Evolutionary conservation across 2,329 filamentous ascomycete genomes (phyloP), one percentile per base, ranked within the genome.

Genomic region (Pseudonectria foliicola): DNA sequence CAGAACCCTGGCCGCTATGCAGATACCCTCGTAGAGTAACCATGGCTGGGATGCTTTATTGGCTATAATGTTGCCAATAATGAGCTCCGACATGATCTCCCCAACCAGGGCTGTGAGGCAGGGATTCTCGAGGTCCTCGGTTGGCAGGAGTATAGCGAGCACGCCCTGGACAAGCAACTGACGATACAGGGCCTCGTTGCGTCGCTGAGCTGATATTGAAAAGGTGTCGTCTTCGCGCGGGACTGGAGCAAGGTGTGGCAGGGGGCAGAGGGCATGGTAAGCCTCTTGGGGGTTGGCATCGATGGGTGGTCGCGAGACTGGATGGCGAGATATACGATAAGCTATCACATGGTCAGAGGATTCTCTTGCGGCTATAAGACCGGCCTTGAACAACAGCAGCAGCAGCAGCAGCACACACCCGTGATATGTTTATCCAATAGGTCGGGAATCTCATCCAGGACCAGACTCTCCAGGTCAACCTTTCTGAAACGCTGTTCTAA

Each of bases 71-170:
- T 86, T 88, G 43, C 86, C 86, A 45, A 98, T 70, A 43, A 96
- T 85, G 57, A 94, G 79, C 61, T 95, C 88, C 6, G 88, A 85
- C 42, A 96, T 71, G 45, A 96, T 84, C 61, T 95, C 87, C 35
- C 80, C 79, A 43, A 95, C 82, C 42, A 98, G 69, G 25, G 85
- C 75, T 37, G 85, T 82, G 51, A 96, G 69, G 57, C 86, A 94
- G 35, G 77, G 77, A 57, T 95, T 96, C 53, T 90, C 80, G 26
- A 96, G 68, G 57, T 96, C 90, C 53, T 96, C 90, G 12, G 88
- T 92, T 8, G 92, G 92, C 13, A 98, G 71, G 12, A 98, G 73
- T 34, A 95, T 71, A 15, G 86, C 82, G 42, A 98, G 67, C 25
- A 88, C 71, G 21, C 82, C 85, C 54, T 89, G 80, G 12, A 89